phyloP scores from a whole-genome alignment of 225 moss, liverwort and hornwort genomes.

The Sphagnum contortum region DNA sequence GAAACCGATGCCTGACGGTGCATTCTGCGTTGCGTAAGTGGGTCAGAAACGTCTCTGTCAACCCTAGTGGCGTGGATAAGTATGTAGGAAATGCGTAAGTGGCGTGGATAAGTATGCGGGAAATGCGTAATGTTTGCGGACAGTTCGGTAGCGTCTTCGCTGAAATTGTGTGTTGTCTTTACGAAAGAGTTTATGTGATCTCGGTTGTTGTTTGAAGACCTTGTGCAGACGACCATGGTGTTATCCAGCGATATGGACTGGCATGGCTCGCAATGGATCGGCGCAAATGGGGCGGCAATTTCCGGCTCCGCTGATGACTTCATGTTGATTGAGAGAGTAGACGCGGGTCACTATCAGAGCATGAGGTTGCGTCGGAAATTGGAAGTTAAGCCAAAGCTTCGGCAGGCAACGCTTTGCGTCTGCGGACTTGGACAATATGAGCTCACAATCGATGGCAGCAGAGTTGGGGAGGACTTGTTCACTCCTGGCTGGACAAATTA shows the following conservation, averaged over 20 bases:
- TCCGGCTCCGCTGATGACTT: constrained; percentile 11
- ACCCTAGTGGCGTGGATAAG: too few species aligned
- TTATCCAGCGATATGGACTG: constrained; percentile 17
- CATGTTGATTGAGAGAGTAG: constrained; percentile 16
- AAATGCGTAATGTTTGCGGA: too few species aligned
- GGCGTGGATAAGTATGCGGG: too few species aligned
- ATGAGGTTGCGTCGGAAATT: constrained; percentile 36
- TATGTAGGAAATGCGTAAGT: too few species aligned
- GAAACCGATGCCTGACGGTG: too few species aligned
- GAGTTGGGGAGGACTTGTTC: constrained; percentile 38
- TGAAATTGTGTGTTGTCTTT: too few species aligned
- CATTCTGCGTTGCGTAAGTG: too few species aligned
- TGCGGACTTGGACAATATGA: constrained; percentile 48
- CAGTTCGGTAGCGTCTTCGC: too few species aligned
- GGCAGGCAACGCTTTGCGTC: constrained; percentile 19
- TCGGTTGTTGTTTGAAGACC: too few species aligned
- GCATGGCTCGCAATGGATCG: constrained; percentile 35
- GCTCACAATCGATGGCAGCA: constrained; percentile 36
- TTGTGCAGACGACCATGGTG: constrained; percentile 8
- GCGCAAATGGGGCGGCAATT: constrained; percentile 16
- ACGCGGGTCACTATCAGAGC: constrained; percentile 18
- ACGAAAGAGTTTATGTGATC: too few species aligned
- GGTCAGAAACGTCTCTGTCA: too few species aligned
- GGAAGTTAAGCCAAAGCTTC: constrained; percentile 25
- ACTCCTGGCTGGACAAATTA: constrained; percentile 54